Evolutionary conservation across 768 basidiomycete species (phyloP), one percentile per base, ranked within the genome.

Genomic region (Leccinum broughii): DNA sequence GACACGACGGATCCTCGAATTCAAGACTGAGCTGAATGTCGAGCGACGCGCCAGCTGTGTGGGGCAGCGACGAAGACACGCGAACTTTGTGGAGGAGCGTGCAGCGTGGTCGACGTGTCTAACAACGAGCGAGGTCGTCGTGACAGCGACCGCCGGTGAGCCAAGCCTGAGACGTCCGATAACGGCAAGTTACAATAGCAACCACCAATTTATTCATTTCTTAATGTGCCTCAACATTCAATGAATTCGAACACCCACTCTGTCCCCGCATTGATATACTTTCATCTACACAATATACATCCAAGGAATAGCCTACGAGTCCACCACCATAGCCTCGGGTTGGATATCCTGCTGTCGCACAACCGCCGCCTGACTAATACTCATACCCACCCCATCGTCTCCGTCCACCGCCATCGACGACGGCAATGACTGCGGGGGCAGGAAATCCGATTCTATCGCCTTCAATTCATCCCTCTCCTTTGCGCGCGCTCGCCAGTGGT

Each of bases 1-100:
- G 75, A 80, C 79, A 72, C 80, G 81, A 81, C 80, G 79, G 80
- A 81, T 78, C 81, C 80, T 73, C 73, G 71, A 44, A 55, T 56
- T 59, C 52, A n/a, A 44, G n/a, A 56, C 61, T 46, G 35, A 17
- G 51, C 24, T 17, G 37, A 10, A 30, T 8, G 50, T 32, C 50
- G 32, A 52, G 51, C 51, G 58, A 28, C 15, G 53, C 24, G 62
- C 54, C 64, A 59, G 55, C 37, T 58, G 52, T 50, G 58, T 22
- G 22, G 30, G 26, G 56, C 50, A 51, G 22, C 28, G 59, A 15
- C 32, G 32, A 5, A 11, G 4, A 22, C 22, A 26, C 15, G 35
- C 15, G 53, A 53, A 37, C 28, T 30, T 30, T 46, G 54, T 24
- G 35, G 17, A 17, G 51, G 32, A 46, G 37, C 55, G 60, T 46